Evolutionary conservation across 441 rosid species (phyloP), one percentile per base, ranked within the genome.

Genomic region (Francoa sonchifolia): DNA sequence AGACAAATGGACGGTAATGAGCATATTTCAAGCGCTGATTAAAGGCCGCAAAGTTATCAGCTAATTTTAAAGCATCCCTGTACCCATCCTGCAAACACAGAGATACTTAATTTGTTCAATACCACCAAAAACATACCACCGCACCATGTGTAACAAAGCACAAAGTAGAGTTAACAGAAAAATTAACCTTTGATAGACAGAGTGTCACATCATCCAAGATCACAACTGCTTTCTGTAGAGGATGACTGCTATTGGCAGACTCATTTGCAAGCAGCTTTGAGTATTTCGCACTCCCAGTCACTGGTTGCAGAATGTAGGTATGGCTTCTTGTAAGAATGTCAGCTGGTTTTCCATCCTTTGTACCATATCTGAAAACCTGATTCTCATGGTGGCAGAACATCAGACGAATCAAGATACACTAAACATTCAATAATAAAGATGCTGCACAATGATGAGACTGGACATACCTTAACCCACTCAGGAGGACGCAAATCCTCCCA

Each of bases 151-250:
- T 19, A 48, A 12, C 51, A 42, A 49, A 58, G 12, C 27, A 46
- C 29, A 42, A 49, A 58, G 12, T 25, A 46, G 25, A 48, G 32
- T 39, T 42, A 57, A 38, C 40, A 39, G 38, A 10, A 43, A 23
- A 34, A 48, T 41, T 33, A 62, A 93, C 97, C 99, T 85, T 93
- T 38, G 97, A 76, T 69, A 93, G 66, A 65, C 96, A 82, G 21
- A 93, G 76, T 26, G 83, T 93, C 74, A 93, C 97, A 61, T 84
- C 94, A 48, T 93, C 94, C 73, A 93, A 72, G 73, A 78, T 72
- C 47, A 84, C 93, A 38, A 49, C 63, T 51, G 90, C 99, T 68
- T 77, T 87, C 69, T 82, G 96, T 50, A 69, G 48, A 68, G 94
- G 88, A 57, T 76, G 76, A 34, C 14, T 52, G n/a, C 52, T 33